Evolutionary conservation across 441 rosid species (phyloP).

Genomic region (Gossypium davidsonii): DNA sequence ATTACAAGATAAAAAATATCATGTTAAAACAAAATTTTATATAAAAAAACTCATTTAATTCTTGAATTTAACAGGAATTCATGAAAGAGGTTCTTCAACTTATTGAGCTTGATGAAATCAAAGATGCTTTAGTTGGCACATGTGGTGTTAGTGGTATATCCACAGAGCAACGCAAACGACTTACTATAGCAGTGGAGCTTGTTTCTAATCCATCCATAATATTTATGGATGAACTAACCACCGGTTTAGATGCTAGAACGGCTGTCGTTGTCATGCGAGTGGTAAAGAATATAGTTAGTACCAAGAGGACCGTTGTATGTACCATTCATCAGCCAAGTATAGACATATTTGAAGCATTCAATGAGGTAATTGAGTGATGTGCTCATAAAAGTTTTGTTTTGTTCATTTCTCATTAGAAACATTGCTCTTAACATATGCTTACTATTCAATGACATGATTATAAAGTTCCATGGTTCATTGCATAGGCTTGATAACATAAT

Average conservation of each 20-base stretch:
- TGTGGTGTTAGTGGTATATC: conserved; percentile 29
- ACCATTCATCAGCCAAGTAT: conserved; percentile 19
- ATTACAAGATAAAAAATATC: background rate
- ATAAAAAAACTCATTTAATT: background rate
- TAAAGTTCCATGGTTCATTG: background rate
- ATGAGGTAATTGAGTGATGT: conserved; percentile 20
- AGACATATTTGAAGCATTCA: conserved; percentile 33
- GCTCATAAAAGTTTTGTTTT: background rate
- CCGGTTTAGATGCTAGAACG: conserved; percentile 35
- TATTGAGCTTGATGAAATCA: conserved; percentile 33
- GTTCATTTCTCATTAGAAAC: background rate
- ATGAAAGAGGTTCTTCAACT: conserved; percentile 26
- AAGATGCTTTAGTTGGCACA: conserved; percentile 29
- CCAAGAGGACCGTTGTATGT: conserved; percentile 17
- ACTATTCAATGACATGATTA: background rate
- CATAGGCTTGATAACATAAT: background rate
- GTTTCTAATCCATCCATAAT: conserved; percentile 25
- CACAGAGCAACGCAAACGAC: conserved; percentile 27
- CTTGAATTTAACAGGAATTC: conserved; percentile 17
- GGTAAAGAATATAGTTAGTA: conserved; percentile 28
- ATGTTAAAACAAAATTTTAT: background rate
- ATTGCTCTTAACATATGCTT: background rate
- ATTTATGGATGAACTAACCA: conserved; percentile 32
- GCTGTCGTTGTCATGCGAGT: conserved; percentile 28
- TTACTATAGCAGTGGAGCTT: conserved; percentile 34